Conservation (phyloP, 495 filamentous ascomycete genomes). For the Neurospora tetraspora region DNA sequence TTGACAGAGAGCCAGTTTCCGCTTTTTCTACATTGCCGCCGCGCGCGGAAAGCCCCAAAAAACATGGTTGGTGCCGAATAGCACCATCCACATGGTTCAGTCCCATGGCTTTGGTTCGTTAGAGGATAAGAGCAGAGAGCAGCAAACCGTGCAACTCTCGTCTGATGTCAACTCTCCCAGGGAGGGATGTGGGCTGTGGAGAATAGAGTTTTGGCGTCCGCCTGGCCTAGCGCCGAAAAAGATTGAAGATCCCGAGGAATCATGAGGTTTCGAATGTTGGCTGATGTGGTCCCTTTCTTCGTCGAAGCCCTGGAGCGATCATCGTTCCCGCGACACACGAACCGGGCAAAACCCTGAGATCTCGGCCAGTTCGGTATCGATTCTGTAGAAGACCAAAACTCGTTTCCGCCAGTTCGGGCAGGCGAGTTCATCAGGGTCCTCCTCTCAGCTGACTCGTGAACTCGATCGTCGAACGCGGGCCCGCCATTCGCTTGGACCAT, state of each 20-base stretch:
- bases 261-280: not conserved
- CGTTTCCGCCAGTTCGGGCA: too few species aligned
- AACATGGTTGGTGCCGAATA: not conserved
- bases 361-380: not conserved
- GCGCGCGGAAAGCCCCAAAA: not conserved
- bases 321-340: not conserved
- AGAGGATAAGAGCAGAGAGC: not conserved
- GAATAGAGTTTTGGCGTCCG: not conserved
- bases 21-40: not conserved
- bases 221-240: not conserved
- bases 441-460: not conserved
- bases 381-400: too few species aligned
- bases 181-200: not conserved
- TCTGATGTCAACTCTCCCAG: not conserved
- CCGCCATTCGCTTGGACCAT: not conserved
- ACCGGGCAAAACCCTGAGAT: not conserved
- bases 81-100: not conserved
- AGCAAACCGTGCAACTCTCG: not conserved
- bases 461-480: not conserved
- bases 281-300: not conserved
- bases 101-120: not conserved
- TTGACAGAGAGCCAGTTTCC: not conserved
- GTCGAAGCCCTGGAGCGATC: not conserved
- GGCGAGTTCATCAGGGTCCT: not conserved
- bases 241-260: not conserved